Evolutionary conservation across 148 eudicot genomes (phyloP).

Genomic region (Pouteria glomerata): DNA sequence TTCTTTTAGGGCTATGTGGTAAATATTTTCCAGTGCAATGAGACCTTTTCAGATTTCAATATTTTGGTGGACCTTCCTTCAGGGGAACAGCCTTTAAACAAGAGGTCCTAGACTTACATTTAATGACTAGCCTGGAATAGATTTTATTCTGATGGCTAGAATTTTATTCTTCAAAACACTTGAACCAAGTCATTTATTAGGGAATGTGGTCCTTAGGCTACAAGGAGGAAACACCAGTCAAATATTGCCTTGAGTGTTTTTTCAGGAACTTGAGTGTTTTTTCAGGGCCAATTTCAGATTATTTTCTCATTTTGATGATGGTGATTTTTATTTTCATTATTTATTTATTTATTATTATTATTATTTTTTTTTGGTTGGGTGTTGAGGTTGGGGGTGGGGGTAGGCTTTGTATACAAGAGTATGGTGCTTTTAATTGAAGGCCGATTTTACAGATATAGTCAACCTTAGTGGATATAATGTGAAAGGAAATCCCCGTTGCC

Average conservation of each 20-base stretch:
- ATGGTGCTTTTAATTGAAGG: not conserved
- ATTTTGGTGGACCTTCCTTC: not conserved
- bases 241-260: not conserved
- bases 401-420: not conserved
- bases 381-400: not conserved
- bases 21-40: not conserved
- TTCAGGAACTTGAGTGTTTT: too few relatives aligned
- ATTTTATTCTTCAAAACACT: not conserved
- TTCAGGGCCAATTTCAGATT: too few relatives aligned
- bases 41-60: not conserved
- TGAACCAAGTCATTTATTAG: not conserved
- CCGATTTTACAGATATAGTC: too few relatives aligned
- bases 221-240: not conserved
- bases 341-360: too few relatives aligned
- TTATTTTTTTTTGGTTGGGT: not conserved
- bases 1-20: not conserved
- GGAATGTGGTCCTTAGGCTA: not conserved
- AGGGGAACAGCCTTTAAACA: not conserved
- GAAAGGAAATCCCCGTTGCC: not conserved
- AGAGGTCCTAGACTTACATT: not conserved
- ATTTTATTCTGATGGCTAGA: not conserved
- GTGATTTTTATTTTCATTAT: too few relatives aligned
- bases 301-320: too few relatives aligned
- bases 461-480: not conserved
- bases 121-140: not conserved